phyloP scores from a whole-genome alignment of 176 grass and related monocot species.

The Bothriochloa decipiens region DNA sequence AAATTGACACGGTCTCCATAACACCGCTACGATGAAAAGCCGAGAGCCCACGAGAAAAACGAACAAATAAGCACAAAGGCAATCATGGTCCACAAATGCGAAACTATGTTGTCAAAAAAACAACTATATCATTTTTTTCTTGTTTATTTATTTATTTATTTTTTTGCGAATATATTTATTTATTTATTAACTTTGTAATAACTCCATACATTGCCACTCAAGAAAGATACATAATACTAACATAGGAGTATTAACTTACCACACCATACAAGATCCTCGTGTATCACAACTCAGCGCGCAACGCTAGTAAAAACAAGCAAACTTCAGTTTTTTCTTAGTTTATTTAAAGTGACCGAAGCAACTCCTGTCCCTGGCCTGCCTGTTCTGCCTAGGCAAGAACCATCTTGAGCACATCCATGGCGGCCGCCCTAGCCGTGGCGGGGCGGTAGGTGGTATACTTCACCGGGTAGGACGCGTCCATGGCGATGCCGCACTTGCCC shows the following conservation, averaged over 20 bases:
- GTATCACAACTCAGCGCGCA: not conserved
- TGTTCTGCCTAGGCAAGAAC: not conserved
- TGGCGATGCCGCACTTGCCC: slow-evolving; percentile 70
- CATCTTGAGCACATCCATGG: not conserved
- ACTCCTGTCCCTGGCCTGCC: not conserved
- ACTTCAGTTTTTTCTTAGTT: not conserved
- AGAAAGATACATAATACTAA: not conserved
- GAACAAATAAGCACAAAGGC: slow-evolving; percentile 6
- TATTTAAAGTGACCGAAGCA: too few species aligned
- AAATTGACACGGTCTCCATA: too few species aligned
- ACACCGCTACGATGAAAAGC: too few species aligned
- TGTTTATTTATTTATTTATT: too few species aligned
- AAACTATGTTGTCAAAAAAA: too few species aligned
- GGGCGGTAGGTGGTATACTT: not conserved
- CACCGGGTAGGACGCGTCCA: slow-evolving; percentile 59
- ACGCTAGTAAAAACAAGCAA: not conserved
- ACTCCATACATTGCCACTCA: not conserved
- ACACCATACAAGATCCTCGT: not conserved
- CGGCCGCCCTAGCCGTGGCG: not conserved
- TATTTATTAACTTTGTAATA: too few species aligned
- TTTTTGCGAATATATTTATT: too few species aligned
- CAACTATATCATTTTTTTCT: not conserved
- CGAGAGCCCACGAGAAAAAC: not conserved
- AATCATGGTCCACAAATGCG: too few species aligned
- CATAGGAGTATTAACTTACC: too few species aligned